Conservation (phyloP, 192 early-diverging fungal species). For the Chytriomyces sp. region DNA sequence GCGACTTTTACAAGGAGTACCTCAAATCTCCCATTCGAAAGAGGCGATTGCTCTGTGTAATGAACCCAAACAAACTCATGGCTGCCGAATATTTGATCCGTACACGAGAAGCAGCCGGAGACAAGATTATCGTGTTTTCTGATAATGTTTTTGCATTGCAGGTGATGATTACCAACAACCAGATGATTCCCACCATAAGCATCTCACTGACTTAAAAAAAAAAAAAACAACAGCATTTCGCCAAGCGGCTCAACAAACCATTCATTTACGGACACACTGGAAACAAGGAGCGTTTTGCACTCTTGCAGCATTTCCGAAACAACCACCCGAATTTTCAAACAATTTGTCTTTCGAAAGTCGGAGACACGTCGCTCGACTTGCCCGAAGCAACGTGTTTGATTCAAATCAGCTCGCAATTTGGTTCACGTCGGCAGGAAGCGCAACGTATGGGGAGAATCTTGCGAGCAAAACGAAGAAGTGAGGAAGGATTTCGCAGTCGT, state of each 20-base stretch:
- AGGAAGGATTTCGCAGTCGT: slow-evolving; percentile 96
- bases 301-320: slow-evolving; percentile 51
- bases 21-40: slow-evolving; percentile 38
- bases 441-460: slow-evolving; percentile 94
- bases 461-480: slow-evolving; percentile 95
- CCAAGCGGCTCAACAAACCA: slow-evolving; percentile 76
- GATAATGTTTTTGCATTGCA: slow-evolving; percentile 94
- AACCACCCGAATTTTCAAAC: slow-evolving; percentile 46
- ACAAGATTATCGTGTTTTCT: slow-evolving; percentile 99
- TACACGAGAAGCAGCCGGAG: slow-evolving; percentile 87
- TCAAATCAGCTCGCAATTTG: slow-evolving; percentile 97
- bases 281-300: slow-evolving; percentile 75
- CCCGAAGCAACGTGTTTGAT: slow-evolving; percentile 99
- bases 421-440: slow-evolving; percentile 96
- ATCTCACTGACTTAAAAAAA: too few species aligned
- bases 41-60: slow-evolving; percentile 80
- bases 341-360: slow-evolving; percentile 80
- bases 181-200: neutral
- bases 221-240: slow-evolving; percentile 64
- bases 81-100: slow-evolving; percentile 93
- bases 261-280: slow-evolving; percentile 92
- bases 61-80: slow-evolving; percentile 98
- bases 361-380: slow-evolving; percentile 98
- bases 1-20: slow-evolving; percentile 93
- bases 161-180: slow-evolving; percentile 41